A percentile compares a stretch with the other conserved stretches of the same genome.
phyloP scores from a whole-genome alignment of 768 basidiomycete species.

The Tylopilus plumbeoviolaceoides region DNA sequence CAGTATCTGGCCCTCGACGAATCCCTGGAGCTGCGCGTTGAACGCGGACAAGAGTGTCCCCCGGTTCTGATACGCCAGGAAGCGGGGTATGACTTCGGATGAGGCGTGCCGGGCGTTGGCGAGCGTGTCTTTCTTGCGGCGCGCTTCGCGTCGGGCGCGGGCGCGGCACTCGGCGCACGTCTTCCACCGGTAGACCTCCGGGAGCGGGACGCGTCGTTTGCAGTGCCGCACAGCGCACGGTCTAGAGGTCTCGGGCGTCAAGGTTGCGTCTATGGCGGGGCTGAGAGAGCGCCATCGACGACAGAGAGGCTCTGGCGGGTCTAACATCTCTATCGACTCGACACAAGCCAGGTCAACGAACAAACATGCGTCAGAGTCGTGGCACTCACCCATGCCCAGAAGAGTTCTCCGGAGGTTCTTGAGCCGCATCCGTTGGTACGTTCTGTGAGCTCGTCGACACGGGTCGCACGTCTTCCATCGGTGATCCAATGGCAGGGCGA shows the following conservation, averaged over 20 bases:
- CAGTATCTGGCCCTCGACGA: constrained; percentile 23
- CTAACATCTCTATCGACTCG: constrained; percentile 2
- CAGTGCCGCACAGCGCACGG: constrained; percentile 36
- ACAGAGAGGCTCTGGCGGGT: background rate
- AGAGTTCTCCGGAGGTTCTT: constrained; percentile 10
- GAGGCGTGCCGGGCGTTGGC: background rate
- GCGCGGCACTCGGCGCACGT: constrained; percentile 38
- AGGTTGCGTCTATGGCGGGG: background rate
- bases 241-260: constrained; percentile 29
- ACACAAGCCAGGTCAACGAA: constrained; percentile 9
- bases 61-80: constrained; percentile 20
- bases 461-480: constrained; percentile 42
- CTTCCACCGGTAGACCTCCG: constrained; percentile 37
- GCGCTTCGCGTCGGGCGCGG: constrained; percentile 9
- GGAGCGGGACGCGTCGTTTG: constrained; percentile 33
- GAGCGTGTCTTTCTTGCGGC: background rate
- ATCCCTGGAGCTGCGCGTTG: constrained; percentile 12
- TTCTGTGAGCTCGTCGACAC: constrained; percentile 36
- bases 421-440: constrained; percentile 33
- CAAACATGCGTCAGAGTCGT: background rate
- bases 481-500: constrained; percentile 30
- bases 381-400: constrained; percentile 8
- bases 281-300: constrained; percentile 9
- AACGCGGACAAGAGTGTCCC: constrained; percentile 14
- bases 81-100: constrained; percentile 10